Evolutionary conservation across 441 rosid genomes (phyloP), one percentile per base, ranked within the genome.

Genomic region (Brassica balearica): DNA sequence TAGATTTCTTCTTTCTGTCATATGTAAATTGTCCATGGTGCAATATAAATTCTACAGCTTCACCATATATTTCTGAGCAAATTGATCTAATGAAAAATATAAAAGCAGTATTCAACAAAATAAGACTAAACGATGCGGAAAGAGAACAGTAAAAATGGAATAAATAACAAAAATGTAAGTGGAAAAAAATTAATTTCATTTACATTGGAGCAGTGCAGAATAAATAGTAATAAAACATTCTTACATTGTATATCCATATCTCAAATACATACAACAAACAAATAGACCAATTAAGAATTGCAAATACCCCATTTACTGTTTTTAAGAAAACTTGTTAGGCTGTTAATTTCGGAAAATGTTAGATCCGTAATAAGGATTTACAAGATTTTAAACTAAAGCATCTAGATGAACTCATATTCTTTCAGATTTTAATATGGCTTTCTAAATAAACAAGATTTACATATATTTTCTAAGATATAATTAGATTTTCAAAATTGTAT

Each of bases 1-100:
- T 59, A 71, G 68, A 3, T 25, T 38, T 77, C 11, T 38, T 64
- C 1, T 56, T 61, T 71, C 6, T 6, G 55, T 9, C 41, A 34
- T 69, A 62, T 76, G 56, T 69, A 51, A 15, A 63, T 34, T 46
- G 3, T 41, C 4, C 10, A 11, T 60, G 69, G 55, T 51, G 62
- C 22, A 69, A 51, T 69, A 19, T 62, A 69, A 2, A 5, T 32
- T 69, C 15, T 62, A 62, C 43, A 34, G 56, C 51, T 76, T 69
- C 65, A 2, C 65, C 41, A 34, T 69, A 68, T 19, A 6, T 36
- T 53, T 20, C 22, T 6, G 36, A 32, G 12, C 22, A 6, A 0
- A 4, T 46, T 61, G n/a, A 22, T 61, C 41, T 62, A 48, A 32
- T 20, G 34, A 68, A 61, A 9, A 60, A 5, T 6, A 60, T 5